Evolutionary conservation across 768 basidiomycete genomes (phyloP).

Genomic region (Rubroboletus pulcherrimus): DNA sequence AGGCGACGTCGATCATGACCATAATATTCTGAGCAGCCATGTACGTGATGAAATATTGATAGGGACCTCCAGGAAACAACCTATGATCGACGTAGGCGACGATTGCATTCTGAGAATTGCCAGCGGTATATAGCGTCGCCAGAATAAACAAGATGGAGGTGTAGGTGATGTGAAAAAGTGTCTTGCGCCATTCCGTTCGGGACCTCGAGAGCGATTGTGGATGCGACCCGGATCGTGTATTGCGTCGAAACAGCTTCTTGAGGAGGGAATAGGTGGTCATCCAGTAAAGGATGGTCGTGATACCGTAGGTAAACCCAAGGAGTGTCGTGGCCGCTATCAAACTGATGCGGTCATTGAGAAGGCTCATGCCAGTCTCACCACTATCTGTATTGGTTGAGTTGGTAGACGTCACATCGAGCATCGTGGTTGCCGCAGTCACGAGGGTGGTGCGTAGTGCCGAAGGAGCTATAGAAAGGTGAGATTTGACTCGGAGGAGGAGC

Average conservation of each 20-base stretch:
- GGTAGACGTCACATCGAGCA: slow-evolving; percentile 5
- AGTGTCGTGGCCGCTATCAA: slow-evolving; percentile 25
- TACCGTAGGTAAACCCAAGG: slow-evolving; percentile 21
- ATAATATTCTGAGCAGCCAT: slow-evolving; percentile 24
- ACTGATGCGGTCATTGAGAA: slow-evolving; percentile 23
- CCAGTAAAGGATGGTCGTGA: slow-evolving; percentile 20
- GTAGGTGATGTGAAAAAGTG: slow-evolving; percentile 26
- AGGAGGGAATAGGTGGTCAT: slow-evolving; percentile 17
- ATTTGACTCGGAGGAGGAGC: slow-evolving; percentile 8
- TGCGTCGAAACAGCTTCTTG: slow-evolving; percentile 16
- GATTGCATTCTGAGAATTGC: slow-evolving; percentile 28
- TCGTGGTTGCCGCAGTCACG: slow-evolving; percentile 3
- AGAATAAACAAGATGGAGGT: slow-evolving; percentile 27
- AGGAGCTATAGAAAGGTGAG: slow-evolving; percentile 1
- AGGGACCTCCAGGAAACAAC: slow-evolving; percentile 26
- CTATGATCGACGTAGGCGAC: slow-evolving; percentile 31
- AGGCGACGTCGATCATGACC: slow-evolving; percentile 22
- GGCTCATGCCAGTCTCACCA: slow-evolving; percentile 1
- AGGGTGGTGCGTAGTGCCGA: slow-evolving; percentile 2
- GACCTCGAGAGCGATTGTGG: slow-evolving; percentile 2
- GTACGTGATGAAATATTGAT: slow-evolving; percentile 18
- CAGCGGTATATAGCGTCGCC: slow-evolving; percentile 25
- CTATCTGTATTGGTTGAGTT: slow-evolving; percentile 5
- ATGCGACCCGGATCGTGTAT: slow-evolving; percentile 1
- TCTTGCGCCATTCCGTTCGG: slow-evolving; percentile 13